These are phyloP conservation scores for Mycena sp. DNA, from an alignment of 1,284 basidiomycete genomes.

Conservation along the genomic window DNA sequence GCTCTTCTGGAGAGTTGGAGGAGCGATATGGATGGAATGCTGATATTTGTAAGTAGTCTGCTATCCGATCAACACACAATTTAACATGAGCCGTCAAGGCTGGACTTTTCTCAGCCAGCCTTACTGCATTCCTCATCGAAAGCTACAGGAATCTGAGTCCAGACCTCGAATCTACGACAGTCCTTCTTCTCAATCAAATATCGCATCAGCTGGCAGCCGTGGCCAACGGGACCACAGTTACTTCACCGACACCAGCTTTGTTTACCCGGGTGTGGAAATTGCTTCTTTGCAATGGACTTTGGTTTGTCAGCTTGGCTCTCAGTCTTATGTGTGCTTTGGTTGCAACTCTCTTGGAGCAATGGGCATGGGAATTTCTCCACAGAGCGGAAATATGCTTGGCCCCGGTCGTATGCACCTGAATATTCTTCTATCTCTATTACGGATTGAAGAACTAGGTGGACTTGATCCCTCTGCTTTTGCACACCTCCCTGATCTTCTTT, in stretches of 20 bases:
- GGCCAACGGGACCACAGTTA: neutral
- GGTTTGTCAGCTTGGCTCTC: constrained; percentile 12
- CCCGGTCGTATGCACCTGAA: neutral
- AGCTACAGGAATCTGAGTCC: constrained; percentile 3
- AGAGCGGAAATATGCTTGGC: neutral
- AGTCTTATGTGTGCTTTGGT: neutral
- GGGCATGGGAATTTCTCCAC: constrained; percentile 4
- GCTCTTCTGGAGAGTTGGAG: neutral
- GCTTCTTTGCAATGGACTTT: constrained; percentile 5
- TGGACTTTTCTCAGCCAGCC: constrained; percentile 9
- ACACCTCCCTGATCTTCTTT: neutral
- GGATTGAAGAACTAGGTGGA: constrained; percentile 6
- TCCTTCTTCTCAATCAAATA: neutral
- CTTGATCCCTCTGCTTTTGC: neutral
- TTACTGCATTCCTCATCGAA: constrained; percentile 14
- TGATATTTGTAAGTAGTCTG: constrained; percentile 9
- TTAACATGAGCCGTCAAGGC: neutral
- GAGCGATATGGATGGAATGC: constrained; percentile 5
- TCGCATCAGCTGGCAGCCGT: neutral
- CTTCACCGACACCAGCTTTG: neutral
- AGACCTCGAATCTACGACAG: neutral
- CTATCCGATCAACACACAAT: too few species aligned
- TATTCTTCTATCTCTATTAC: neutral
- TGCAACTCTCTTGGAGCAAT: neutral
- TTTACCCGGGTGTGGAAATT: neutral